phyloP scores from a whole-genome alignment of 176 grass and related monocot species.

The Poa annua region DNA sequence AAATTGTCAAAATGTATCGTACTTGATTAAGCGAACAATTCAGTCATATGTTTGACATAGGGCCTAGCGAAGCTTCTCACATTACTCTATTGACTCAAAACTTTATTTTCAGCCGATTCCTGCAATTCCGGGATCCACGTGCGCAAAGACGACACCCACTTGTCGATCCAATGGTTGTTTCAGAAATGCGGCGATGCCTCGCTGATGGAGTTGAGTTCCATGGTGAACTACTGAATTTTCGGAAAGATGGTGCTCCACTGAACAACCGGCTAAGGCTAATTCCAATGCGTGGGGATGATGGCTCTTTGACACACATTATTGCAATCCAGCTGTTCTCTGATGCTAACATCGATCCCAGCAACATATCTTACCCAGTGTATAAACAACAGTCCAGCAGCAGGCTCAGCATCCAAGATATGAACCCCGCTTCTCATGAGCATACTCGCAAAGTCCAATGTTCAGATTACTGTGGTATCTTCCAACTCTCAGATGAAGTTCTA shows the following conservation, averaged over 20 bases:
- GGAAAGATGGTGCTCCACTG: constrained; percentile 83
- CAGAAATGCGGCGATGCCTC: constrained; percentile 76
- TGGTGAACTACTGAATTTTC: constrained; percentile 90
- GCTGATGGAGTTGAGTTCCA: constrained; percentile 81
- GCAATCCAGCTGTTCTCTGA: constrained; percentile 86
- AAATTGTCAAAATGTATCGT: background rate
- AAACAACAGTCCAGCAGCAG: constrained; percentile 52
- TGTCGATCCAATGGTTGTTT: constrained; percentile 86
- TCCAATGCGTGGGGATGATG: constrained; percentile 81
- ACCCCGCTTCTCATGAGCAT: constrained; percentile 35
- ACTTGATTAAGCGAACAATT: constrained; percentile 35
- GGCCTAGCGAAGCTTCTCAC: constrained; percentile 50
- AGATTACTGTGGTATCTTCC: constrained; percentile 71
- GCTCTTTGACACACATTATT: constrained; percentile 75
- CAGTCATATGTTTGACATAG: constrained; percentile 37
- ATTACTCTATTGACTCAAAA: constrained; percentile 51
- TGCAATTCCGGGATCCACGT: constrained; percentile 88
- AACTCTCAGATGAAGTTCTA: constrained; percentile 96
- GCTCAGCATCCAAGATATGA: constrained; percentile 44
- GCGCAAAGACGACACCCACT: constrained; percentile 82
- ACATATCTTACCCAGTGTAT: constrained; percentile 81
- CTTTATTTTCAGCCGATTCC: constrained; percentile 85
- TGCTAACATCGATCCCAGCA: constrained; percentile 68
- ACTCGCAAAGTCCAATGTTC: constrained; percentile 35
- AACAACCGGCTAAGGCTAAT: constrained; percentile 78